A percentile compares a stretch with the other conserved stretches of the same genome.
Conservation (phyloP, 2,329 filamentous ascomycete species). For the Shiraia sp. region DNA sequence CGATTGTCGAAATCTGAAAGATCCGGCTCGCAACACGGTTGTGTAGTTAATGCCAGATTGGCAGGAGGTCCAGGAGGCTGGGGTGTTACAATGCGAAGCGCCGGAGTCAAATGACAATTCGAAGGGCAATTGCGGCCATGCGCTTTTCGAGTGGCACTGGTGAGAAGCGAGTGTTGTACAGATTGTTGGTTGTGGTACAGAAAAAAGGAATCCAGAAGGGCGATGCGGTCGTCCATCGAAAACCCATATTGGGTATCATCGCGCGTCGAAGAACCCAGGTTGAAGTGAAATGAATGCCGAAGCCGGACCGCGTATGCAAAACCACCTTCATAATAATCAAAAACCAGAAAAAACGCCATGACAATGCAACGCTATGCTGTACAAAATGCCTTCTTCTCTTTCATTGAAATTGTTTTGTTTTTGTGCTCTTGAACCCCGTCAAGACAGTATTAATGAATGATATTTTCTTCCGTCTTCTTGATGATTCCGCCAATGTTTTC, state of each 20-base stretch:
- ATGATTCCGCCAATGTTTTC: slow-evolving; percentile 34
- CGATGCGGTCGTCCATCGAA: slow-evolving; percentile 3
- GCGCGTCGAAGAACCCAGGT: slow-evolving; percentile 5
- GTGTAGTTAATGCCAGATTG: background rate
- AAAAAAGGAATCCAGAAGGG: slow-evolving; percentile 3
- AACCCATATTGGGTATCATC: slow-evolving; percentile 6
- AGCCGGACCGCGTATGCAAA: background rate
- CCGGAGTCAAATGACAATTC: background rate
- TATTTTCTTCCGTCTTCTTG: slow-evolving; percentile 33
- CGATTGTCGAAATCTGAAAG: background rate
- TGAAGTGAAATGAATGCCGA: slow-evolving; percentile 6
- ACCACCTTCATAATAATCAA: slow-evolving; percentile 5
- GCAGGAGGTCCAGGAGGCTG: background rate
- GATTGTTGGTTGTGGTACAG: slow-evolving; percentile 5
- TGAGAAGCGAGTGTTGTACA: slow-evolving; percentile 6
- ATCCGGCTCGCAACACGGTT: background rate
- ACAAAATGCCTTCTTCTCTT: slow-evolving; percentile 37
- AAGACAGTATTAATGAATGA: slow-evolving; percentile 33
- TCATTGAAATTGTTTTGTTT: slow-evolving; percentile 12
- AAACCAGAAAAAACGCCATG: slow-evolving; percentile 18
- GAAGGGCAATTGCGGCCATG: background rate
- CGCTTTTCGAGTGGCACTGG: slow-evolving; percentile 2
- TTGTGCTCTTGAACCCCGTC: background rate
- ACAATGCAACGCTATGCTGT: slow-evolving; percentile 29
- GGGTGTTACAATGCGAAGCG: background rate